Evolutionary conservation across 2,329 filamentous ascomycete species (phyloP).

Genomic region (Madurella fahalii): DNA sequence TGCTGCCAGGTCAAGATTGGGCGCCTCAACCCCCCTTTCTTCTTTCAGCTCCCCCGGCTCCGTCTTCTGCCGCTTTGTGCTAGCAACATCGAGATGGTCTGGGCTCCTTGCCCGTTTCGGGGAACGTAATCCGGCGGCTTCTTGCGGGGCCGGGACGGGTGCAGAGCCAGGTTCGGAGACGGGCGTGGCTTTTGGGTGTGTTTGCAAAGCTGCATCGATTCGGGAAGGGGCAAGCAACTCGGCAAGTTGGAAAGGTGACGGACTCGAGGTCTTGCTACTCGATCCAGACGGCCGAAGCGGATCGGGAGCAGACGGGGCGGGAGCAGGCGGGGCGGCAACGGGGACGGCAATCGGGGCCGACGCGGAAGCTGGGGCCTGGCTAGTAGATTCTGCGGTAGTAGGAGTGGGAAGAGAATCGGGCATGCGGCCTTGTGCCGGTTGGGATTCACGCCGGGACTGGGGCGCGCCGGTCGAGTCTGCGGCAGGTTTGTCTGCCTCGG

Average conservation of each 20-base stretch:
- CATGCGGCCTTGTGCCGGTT: not conserved
- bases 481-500: not conserved
- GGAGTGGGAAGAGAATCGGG: conserved; percentile 5
- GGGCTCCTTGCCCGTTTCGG: conserved; percentile 27
- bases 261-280: not conserved
- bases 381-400: not conserved
- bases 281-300: not conserved
- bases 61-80: conserved; percentile 26
- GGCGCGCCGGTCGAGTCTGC: not conserved
- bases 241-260: not conserved
- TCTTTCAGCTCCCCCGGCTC: conserved; percentile 13
- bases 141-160: conserved; percentile 1
- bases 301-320: not conserved
- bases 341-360: not conserved
- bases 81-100: conserved; percentile 10
- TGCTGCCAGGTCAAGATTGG: conserved; percentile 28
- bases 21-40: conserved; percentile 3
- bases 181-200: not conserved
- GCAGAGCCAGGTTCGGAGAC: conserved; percentile 5
- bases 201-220: not conserved
- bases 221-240: not conserved
- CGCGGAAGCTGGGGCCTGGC: not conserved
- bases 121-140: not conserved
- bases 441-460: conserved; percentile 1
- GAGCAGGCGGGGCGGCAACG: not conserved